Base-by-base conservation (phyloP, 768 basidiomycete genomes). In the Rhizopogon salebrosus region DNA sequence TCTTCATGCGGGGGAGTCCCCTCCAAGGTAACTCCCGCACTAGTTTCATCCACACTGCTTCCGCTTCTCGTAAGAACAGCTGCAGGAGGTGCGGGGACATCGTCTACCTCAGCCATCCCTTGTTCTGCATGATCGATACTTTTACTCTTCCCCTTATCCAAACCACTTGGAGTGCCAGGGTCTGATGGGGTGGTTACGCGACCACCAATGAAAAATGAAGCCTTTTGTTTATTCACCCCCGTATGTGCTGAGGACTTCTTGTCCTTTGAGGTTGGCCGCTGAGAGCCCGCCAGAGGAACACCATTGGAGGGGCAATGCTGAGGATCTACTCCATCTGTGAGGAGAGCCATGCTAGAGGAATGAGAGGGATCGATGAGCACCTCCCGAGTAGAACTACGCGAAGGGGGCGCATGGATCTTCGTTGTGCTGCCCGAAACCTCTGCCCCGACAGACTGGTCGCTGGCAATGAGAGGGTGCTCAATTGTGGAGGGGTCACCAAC, bases 51-150 rank as follows among this genome's bases (percentile, higher is more conserved):
- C 1, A 85, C 73, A 3, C 80, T 78, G 18, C 70, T 71, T 9
- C 80, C 78, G 1, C 76, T 75, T 46, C 92, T 74, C 27, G 79
- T 73, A 24, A 95, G 75, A 4, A 95, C 92, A 53, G 82, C 79
- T 7, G 63, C 59, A 0, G 90, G 88, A 23, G 84, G 72, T 0
- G 70, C 84, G 1, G 81, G 77, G 3, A 56, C 58, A 35, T 73
- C 69, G 1, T 66, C 57, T 24, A 20, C 29, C 22, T 46, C 45
- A 16, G 14, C 10, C 22, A 20, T 10, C 31, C 8, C 45, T 14
- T 46, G 18, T 0, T 61, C 56, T 3, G 48, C 46, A 40, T 62
- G 66, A 57, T 65, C 54, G n/a, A 64, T 54, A 14, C 55, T 56
- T 6, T 57, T 60, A 9, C 56, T 58, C 34, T 65, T 65, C 6